These are phyloP conservation scores for Albugo laibachii DNA, from an alignment of 352 stramenopile species.

Conservation along the genomic window DNA sequence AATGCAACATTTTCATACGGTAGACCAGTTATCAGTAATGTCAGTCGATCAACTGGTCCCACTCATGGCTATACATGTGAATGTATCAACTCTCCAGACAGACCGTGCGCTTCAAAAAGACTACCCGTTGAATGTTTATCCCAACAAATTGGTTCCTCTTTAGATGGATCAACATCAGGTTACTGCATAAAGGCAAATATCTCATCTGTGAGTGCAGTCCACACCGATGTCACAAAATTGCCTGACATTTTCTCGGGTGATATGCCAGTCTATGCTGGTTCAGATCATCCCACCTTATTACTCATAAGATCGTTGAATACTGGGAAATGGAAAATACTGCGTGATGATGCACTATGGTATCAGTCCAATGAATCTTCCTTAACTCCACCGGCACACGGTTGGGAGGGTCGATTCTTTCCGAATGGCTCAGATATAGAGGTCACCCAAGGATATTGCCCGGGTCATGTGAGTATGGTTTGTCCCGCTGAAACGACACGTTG, in stretches of 20 bases:
- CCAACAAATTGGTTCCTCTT: slow-evolving; percentile 6
- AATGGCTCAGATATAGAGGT: too few species aligned
- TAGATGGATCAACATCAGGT: background rate
- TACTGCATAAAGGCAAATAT: too few species aligned
- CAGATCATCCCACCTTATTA: background rate
- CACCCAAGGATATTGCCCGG: slow-evolving; percentile 12
- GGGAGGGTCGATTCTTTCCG: too few species aligned
- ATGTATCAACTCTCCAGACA: slow-evolving; percentile 15
- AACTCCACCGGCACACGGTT: slow-evolving; percentile 10
- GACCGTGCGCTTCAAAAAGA: slow-evolving; percentile 17
- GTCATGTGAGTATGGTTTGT: slow-evolving; percentile 11
- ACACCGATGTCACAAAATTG: too few species aligned
- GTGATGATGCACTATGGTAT: slow-evolving; percentile 11
- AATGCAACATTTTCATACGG: slow-evolving; percentile 20
- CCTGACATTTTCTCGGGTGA: background rate
- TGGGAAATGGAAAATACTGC: slow-evolving; percentile 17
- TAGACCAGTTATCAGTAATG: slow-evolving; percentile 15
- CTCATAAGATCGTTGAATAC: too few species aligned
- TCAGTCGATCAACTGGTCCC: slow-evolving; percentile 20
- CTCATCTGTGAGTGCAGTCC: too few species aligned
- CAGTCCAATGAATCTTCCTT: slow-evolving; percentile 7
- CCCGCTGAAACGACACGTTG: slow-evolving; percentile 20
- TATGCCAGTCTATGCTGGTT: background rate
- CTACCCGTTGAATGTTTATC: slow-evolving; percentile 20
- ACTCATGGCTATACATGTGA: slow-evolving; percentile 30